Evolutionary conservation across 768 basidiomycete species (phyloP).

Genomic region (Wakefieldia striispora): DNA sequence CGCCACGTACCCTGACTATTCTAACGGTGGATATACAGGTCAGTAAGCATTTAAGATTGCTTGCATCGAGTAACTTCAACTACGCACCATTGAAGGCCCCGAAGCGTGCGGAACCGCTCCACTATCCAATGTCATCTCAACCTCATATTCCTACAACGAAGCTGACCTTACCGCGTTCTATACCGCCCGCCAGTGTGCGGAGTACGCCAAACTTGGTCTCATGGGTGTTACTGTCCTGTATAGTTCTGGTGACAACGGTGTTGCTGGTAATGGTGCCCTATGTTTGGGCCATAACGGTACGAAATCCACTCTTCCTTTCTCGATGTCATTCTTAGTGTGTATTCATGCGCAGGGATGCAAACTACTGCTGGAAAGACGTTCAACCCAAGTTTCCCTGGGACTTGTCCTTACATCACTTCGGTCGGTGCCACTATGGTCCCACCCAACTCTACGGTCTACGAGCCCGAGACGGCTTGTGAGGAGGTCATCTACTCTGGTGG

Average conservation of each 20-base stretch:
- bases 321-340: too few species aligned
- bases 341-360: conserved; percentile 23
- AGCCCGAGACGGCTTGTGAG: conserved; percentile 31
- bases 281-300: conserved; percentile 34
- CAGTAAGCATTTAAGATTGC: neutral
- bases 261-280: conserved; percentile 33
- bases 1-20: conserved; percentile 25
- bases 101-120: conserved; percentile 37
- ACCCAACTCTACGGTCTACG: conserved; percentile 28
- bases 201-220: conserved; percentile 46
- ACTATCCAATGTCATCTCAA: conserved; percentile 40
- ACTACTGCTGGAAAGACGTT: conserved; percentile 30
- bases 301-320: neutral
- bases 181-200: conserved; percentile 40
- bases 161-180: conserved; percentile 35
- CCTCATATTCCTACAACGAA: conserved; percentile 41
- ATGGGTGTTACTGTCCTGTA: conserved; percentile 42
- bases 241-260: conserved; percentile 44
- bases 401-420: conserved; percentile 45
- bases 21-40: conserved; percentile 23
- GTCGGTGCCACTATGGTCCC: conserved; percentile 49
- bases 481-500: conserved; percentile 29
- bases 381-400: conserved; percentile 43
- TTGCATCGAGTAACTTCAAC: neutral
- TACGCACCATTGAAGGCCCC: conserved; percentile 13